Percentiles rank a stretch among this genome's conserved stretches.
Conservation (phyloP, 768 basidiomycete genomes). For the Mycena vitilis region DNA sequence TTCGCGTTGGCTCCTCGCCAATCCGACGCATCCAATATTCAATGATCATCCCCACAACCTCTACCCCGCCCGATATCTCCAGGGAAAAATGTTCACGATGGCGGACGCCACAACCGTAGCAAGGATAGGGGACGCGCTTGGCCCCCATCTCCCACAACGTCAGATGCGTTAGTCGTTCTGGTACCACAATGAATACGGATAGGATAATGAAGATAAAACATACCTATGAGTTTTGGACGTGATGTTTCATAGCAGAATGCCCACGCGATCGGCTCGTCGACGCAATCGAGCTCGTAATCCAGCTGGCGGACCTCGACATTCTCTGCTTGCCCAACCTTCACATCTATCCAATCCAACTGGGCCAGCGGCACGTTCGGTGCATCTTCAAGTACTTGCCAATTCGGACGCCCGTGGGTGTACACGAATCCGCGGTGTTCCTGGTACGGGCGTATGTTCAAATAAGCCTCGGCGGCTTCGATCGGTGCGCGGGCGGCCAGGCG, state of each 20-base stretch:
- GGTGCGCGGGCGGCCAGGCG: too few species aligned
- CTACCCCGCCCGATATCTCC: background rate
- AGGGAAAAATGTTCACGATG: background rate
- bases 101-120: background rate
- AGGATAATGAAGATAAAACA: background rate
- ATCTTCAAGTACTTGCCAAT: too few species aligned
- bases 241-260: background rate
- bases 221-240: background rate
- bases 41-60: background rate
- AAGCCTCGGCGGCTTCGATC: too few species aligned
- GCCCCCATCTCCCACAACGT: background rate
- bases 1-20: background rate
- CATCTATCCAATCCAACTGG: background rate
- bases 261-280: background rate
- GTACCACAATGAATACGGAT: background rate
- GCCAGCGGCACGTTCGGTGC: background rate
- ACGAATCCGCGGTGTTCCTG: too few species aligned
- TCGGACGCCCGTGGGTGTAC: too few species aligned
- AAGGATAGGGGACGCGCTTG: background rate
- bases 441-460: too few species aligned
- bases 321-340: background rate
- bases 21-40: constrained; percentile 3
- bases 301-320: background rate
- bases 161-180: background rate
- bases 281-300: background rate